Evolutionary conservation across 176 grass and related monocot species (phyloP), one percentile per base, ranked within the genome.

Genomic region (Hyparrhenia diplandra): DNA sequence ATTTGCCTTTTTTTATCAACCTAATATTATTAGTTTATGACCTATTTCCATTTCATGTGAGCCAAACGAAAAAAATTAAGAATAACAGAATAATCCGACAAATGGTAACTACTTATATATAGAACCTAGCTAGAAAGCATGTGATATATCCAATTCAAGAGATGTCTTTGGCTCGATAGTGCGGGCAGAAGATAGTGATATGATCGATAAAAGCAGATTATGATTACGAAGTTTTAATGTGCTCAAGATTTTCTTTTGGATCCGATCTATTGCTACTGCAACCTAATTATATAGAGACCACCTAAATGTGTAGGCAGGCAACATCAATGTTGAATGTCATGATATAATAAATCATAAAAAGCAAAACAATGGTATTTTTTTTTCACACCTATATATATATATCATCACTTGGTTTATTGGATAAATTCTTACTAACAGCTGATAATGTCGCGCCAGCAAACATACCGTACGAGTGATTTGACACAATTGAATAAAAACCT

Each of bases 11-110:
- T 74, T 73, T 18, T n/a, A 88, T 84, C 49, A 52, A 25, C 62
- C 17, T 40, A 31, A 5, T 62, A 63, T n/a, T n/a, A n/a, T 25
- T 87, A 77, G 61, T 74, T 83, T 84, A 68, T 79, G 67, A 45
- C 75, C 60, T 60, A 52, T 46, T 88, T 84, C 59, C 30, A 36
- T 74, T 40, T 74, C 46, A 13, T 78, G 47, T 59, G 79, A 10
- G 60, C 75, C n/a, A 79, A 81, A 32, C 64, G 71, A 76, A 64
- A 54, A n/a, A 81, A 34, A 45, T 3, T 8, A 62, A 81, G 77
- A 71, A 88, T 79, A 80, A 88, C 45, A 69, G 75, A 80, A 89
- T n/a, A n/a, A n/a, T 85, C 77, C 40, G 74, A 81, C 71, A 76
- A 85, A 81, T 71, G 64, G 72, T 85, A 76, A 71, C 76, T 85